Base-by-base conservation (phyloP, 169 alveolate species). In the Perkinsus olseni region DNA sequence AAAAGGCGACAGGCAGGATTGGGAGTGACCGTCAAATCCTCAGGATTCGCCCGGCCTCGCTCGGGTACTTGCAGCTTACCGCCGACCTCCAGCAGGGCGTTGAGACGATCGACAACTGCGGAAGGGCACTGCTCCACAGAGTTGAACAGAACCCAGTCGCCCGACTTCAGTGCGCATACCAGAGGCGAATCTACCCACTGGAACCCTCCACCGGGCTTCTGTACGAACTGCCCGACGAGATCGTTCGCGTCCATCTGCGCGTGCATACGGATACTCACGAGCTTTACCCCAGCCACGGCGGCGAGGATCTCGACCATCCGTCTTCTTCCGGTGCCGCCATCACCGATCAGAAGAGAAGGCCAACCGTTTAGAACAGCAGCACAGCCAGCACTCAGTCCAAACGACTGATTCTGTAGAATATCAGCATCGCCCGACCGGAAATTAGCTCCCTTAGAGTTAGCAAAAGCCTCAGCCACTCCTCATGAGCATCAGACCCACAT, bases 101-200 rank as follows among this genome's bases (percentile, higher is more conserved):
- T 98, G 38, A 98, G 92, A 92, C 99, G 96, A 93, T 98, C 99
- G 48, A 98, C 93, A 39, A 98, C 97, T 31, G 99, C 98, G 4
- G 99, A 97, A 36, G 97, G 96, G 93, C 99, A 97, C 92, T 96
- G 95, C 95, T 98, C 98, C 38, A 97, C 97, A 93, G 98, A 97
- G 91, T 97, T 98, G 91, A 98, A 93, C 38, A 98, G 95, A 38
- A 98, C 95, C 99, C 99, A 98, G 91, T 97, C 97, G 10, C 99
- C 99, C 36, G 95, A 94, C 92, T 96, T 96, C 39, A 98, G 97
- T 8, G 99, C 97, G 93, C 96, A 95, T 21, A 98, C 96, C 92
- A 98, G 95, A 38, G 96, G 95, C 21, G 99, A 97, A 93, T 98
- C 99, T 62, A 96, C 96, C 98, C 93, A 94, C 36, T 74, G 91